These are phyloP conservation scores for Russula ochroleuca DNA, from an alignment of 768 basidiomycete genomes.

Conservation along the genomic window DNA sequence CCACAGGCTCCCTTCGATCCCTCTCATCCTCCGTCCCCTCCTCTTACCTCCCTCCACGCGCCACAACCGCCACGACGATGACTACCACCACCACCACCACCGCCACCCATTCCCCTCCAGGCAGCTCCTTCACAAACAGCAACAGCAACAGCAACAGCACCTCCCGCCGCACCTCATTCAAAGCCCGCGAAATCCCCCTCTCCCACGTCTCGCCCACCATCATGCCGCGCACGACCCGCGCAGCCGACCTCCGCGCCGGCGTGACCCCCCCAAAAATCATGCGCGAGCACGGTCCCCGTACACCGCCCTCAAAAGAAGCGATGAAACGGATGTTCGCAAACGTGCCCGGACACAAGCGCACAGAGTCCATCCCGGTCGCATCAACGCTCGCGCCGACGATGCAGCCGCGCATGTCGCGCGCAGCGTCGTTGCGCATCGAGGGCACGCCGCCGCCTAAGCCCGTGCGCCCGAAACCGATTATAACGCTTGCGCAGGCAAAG, in stretches of 20 bases:
- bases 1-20: conserved; percentile 38
- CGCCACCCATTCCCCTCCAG: conserved; percentile 35
- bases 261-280: conserved; percentile 42
- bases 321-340: conserved; percentile 63
- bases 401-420: conserved; percentile 71
- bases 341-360: conserved; percentile 78
- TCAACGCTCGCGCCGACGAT: conserved; percentile 69
- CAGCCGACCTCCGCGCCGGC: conserved; percentile 70
- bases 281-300: conserved; percentile 42
- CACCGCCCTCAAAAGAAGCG: conserved; percentile 56
- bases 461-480: conserved; percentile 16
- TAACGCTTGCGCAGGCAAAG: conserved; percentile 24
- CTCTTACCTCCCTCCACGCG: conserved; percentile 26
- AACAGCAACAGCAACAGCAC: conserved; percentile 39
- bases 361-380: conserved; percentile 62
- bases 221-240: conserved; percentile 69
- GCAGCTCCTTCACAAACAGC: conserved; percentile 36
- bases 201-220: conserved; percentile 63
- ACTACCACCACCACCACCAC: conserved; percentile 21
- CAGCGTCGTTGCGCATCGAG: conserved; percentile 66
- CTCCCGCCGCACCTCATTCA: conserved; percentile 52
- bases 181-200: conserved; percentile 61
- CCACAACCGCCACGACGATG: conserved; percentile 13
- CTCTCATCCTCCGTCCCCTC: conserved; percentile 47
- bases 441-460: conserved; percentile 41